Base-by-base conservation (phyloP, 805 yeast species). In the Zygoascus bituminiphila region DNA sequence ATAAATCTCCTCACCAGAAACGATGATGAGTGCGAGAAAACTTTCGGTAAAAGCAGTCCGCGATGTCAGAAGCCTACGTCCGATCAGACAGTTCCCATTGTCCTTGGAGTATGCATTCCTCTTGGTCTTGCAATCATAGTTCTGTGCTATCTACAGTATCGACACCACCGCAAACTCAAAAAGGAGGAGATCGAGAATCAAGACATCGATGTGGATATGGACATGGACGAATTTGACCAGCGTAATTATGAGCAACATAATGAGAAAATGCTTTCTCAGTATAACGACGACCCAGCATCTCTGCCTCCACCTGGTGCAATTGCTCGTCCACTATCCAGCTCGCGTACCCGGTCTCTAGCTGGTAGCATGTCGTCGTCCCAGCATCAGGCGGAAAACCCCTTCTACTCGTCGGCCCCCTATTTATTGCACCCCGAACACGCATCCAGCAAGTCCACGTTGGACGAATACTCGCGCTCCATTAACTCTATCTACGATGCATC, bases 41-140 rank as follows among this genome's bases (percentile, higher is more conserved):
- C 17, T 7, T 41, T 24, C 33, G 48, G 47, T 43, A 36, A 49
- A 33, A 10, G 47, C 38, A 29, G 51, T 2, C 38, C 52, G n/a
- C 42, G 38, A 39, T 58, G 62, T 26, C 50, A 53, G 31, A 47
- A 45, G 42, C 61, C 62, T 5, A 47, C 39, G 17, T 49, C 51
- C 5, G 45, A 43, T 29, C 48, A 58, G 25, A 46, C 50, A 2
- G 50, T 57, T 37, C 54, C 62, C 1, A 57, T 68, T 42, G 68
- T 64, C 7, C 59, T 67, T 4, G 71, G 69, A n/a, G 63, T 64
- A 12, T 67, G 70, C n/a, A 57, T 70, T 24, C 74, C 74, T 5
- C 50, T 64, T n/a, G 44, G 52, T 2, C 25, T 63, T 19, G 68
- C 70, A 22, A 36, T 66, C 12, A 15, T 58, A 12, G 53, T 66